A percentile compares a stretch with the other conserved stretches of the same genome.
phyloP scores from a whole-genome alignment of 345 rosid genomes.

The Chamaenerion angustifolium region DNA sequence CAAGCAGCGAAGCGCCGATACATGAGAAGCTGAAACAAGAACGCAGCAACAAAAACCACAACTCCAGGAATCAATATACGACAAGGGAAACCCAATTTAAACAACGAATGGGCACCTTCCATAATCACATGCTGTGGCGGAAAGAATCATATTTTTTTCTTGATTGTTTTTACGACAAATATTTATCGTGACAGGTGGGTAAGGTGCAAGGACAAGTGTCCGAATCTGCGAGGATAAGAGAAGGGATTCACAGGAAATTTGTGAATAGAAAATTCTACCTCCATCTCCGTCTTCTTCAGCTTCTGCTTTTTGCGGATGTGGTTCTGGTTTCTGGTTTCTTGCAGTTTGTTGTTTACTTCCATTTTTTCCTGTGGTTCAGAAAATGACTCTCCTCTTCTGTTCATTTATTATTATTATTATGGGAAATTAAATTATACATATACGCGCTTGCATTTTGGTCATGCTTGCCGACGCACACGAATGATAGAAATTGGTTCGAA shows the following conservation, averaged over 20 bases:
- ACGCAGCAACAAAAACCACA: too few species aligned
- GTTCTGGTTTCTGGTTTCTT: not conserved
- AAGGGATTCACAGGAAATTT: not conserved
- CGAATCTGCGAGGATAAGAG: not conserved
- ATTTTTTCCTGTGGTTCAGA: constrained; percentile 3
- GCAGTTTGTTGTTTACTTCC: not conserved
- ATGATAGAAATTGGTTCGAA: too few species aligned
- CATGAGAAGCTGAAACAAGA: too few species aligned
- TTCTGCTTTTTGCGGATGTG: not conserved
- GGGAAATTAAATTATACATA: too few species aligned
- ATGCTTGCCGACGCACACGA: too few species aligned
- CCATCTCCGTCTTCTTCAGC: not conserved
- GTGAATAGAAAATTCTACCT: constrained; percentile 8
- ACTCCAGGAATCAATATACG: too few species aligned
- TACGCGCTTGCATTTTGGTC: too few species aligned
- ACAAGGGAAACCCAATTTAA: too few species aligned
- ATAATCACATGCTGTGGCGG: too few species aligned
- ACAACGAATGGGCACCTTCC: too few species aligned
- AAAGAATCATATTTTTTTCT: not conserved
- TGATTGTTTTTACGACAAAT: not conserved
- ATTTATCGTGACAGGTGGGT: constrained; percentile 6
- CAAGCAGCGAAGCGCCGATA: too few species aligned
- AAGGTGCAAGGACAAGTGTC: constrained; percentile 10
- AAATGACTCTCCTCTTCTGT: not conserved
- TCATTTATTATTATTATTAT: not conserved